Conservation (phyloP, 2,329 filamentous ascomycete genomes). For the Diaporthe australafricana region DNA sequence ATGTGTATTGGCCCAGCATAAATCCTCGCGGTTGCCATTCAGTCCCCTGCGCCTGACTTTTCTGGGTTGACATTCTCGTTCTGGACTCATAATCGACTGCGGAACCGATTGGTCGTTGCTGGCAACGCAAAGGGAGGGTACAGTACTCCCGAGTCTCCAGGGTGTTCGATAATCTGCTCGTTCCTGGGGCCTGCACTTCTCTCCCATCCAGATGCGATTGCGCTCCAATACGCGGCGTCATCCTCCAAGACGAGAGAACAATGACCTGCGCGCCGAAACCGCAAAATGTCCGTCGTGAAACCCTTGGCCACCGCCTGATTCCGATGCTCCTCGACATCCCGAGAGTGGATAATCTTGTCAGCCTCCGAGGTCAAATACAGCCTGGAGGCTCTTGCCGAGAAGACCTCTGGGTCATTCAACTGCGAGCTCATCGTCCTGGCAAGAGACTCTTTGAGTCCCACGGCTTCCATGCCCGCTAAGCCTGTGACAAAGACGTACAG, state of each 20-base stretch:
- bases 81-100: not conserved
- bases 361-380: constrained; percentile 33
- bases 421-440: constrained; percentile 25
- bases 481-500: constrained; percentile 23
- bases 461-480: constrained; percentile 26
- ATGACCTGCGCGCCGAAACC: constrained; percentile 29
- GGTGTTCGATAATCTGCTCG: not conserved
- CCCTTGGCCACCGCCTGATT: constrained; percentile 25
- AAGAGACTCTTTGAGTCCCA: constrained; percentile 11
- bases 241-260: constrained; percentile 33
- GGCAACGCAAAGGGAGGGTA: not conserved
- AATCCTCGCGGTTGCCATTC: not conserved
- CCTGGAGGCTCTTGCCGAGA: constrained; percentile 22
- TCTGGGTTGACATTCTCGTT: too few relatives aligned
- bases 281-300: constrained; percentile 8
- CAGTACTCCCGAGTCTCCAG: not conserved
- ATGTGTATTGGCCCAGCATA: not conserved
- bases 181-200: not conserved
- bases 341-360: constrained; percentile 21
- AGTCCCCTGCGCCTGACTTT: not conserved
- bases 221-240: constrained; percentile 24
- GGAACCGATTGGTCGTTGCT: not conserved
- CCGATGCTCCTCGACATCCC: constrained; percentile 22
- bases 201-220: constrained; percentile 25
- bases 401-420: constrained; percentile 26